Evolutionary conservation across 202 grass and related monocot species (phyloP), one percentile per base, ranked within the genome.

Genomic region (Cymbopogon flexuosus): DNA sequence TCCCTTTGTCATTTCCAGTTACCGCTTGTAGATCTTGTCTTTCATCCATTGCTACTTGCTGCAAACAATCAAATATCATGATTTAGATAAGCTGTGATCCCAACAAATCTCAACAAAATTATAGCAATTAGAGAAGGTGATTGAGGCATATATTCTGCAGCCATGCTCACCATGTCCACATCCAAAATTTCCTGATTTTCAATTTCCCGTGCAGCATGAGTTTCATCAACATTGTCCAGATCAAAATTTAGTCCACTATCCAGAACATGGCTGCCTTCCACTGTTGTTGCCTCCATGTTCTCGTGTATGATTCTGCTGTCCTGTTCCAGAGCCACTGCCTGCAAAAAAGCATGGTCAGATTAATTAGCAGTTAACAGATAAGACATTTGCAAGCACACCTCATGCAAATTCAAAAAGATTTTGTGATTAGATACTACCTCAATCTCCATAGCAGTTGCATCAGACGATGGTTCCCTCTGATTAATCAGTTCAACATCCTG

Each of bases 351-450:
- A 70, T 37, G 16, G 15, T 65, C 77, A 71, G 45, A 58, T 81
- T 70, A 76, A 33, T 34, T 39, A 69, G 15, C 45, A 75, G 23
- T 54, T 62, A 75, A 88, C 65, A 69, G 18, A 39, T 49, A 77
- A 84, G 18, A 84, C 3, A 83, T 75, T 73, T 77, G 73, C 72
- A 89, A 72, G 45, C 35, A 65, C 47, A 77, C 77, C 45, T 85
- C 82, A 70, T 88, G 63, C 10, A 45, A 77, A 47, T 76, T 46
- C 76, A 77, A 46, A 46, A 46, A 59, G 27, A 43, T 88, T 70
- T 23, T 77, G 14, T 76, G 9, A 37, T 77, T 57, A 79, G 75
- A 64, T 63, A 61, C 40, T 75, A 70, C 75, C 74, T 62, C 62
- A 75, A 29, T 37, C 63, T 57, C 51, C 54, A 70, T 43, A 30